A percentile compares a stretch with the other conserved stretches of the same genome.
Evolutionary conservation across 2,329 filamentous ascomycete species (phyloP).

Genomic region (Trichothecium sympodiale): DNA sequence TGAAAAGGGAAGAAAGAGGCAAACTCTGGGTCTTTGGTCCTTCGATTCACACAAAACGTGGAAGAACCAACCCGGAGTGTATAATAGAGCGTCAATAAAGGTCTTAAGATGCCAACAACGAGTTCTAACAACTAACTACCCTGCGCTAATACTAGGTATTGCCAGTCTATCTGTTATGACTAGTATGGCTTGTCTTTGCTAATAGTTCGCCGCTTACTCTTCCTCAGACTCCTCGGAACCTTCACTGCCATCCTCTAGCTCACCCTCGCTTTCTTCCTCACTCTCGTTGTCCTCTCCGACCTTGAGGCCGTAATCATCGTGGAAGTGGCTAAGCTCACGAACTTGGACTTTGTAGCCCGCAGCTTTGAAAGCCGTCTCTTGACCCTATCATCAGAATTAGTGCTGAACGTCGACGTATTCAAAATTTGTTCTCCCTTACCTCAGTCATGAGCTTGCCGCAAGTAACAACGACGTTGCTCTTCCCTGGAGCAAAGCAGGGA

Average conservation of each 20-base stretch:
- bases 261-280: conserved; percentile 27
- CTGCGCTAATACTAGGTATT: no score
- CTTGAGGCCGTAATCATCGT: conserved; percentile 81
- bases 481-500: conserved; percentile 68
- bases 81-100: no score
- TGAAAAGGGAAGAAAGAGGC: no score
- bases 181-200: no score
- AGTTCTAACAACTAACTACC: no score
- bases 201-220: conserved; percentile 12
- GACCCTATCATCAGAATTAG: conserved; percentile 37
- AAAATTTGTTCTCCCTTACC: no score
- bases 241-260: conserved; percentile 6
- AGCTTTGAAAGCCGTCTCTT: conserved; percentile 61
- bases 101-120: no score
- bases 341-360: conserved; percentile 72
- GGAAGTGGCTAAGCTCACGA: conserved; percentile 65
- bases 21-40: no score
- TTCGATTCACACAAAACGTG: no score
- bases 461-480: conserved; percentile 77
- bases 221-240: conserved; percentile 17
- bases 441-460: conserved; percentile 79
- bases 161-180: no score
- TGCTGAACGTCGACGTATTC: conserved; percentile 1
- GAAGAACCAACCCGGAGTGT: no score
- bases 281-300: conserved; percentile 49